Evolutionary conservation across 2,329 filamentous ascomycete species (phyloP), one percentile per base, ranked within the genome.

Genomic region (Grosmannia huntii): DNA sequence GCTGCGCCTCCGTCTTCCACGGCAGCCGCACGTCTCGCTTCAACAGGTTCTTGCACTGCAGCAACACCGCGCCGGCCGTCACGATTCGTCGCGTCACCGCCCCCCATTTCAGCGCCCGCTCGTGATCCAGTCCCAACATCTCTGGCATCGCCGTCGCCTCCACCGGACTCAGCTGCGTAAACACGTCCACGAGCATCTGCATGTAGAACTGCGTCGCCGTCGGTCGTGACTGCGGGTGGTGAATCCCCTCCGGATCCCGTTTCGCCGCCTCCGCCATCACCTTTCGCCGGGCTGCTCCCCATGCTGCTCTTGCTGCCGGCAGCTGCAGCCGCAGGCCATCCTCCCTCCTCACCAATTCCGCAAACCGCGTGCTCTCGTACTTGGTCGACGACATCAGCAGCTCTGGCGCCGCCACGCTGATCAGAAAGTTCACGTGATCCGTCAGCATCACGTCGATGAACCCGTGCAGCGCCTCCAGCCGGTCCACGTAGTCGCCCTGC

Each of bases 21-120:
- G 86, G 83, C 14, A 81, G 80, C 51, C 89, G 83, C 4, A 90
- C 86, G 66, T 92, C 88, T 19, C 89, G 83, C 71, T 90, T 91
- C 36, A 94, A 78, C 9, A 92, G 75, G 64, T 90, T 92, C 74
- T 94, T 94, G 69, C 85, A 86, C 56, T 90, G 89, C 16, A 92
- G 73, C 31, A 91, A 74, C 53, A 92, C 85, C 0, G 87, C 85
- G 1, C 86, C 87, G 4, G 86, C 81, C 1, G 86, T 87, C 25
- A 88, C 81, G 64, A 92, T 85, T 51, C 83, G 80, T 52, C 85
- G 71, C 0, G 83, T 76, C 59, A 83, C 75, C 28, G 72, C 69
- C 10, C 83, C 80, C 53, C 83, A 77, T 25, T 76, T 75, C 3
- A 73, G 70, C 49, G 89, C 80, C 19, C 88, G 85, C 57, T 77